phyloP scores from a whole-genome alignment of 306 rosid species.

The Prunus armeniaca region DNA sequence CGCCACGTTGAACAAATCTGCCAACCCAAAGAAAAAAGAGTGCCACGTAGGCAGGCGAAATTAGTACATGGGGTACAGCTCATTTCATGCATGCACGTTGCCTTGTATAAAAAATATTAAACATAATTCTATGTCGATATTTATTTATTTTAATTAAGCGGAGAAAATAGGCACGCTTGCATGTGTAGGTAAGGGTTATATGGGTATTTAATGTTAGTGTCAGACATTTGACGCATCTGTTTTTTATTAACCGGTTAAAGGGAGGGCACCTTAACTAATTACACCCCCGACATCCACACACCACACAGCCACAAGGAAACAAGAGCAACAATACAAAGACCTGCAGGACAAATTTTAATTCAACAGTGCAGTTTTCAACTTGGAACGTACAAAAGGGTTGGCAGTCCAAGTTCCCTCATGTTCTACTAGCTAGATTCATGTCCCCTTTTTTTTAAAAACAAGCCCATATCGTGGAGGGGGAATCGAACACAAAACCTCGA shows the following conservation, averaged over 20 bases:
- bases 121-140: too few species aligned
- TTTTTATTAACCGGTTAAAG: not conserved
- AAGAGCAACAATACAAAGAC: not conserved
- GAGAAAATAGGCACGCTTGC: not conserved
- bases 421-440: too few species aligned
- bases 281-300: not conserved
- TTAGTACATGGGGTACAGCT: not conserved
- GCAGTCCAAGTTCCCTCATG: too few species aligned
- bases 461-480: too few species aligned
- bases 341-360: not conserved
- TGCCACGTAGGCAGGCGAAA: not conserved
- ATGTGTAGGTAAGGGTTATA: not conserved
- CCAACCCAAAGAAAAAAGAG: not conserved
- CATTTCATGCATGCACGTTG: not conserved
- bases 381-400: not conserved
- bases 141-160: not conserved
- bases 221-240: not conserved
- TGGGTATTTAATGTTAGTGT: not conserved
- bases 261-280: not conserved
- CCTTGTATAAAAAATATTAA: not conserved
- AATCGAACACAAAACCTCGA: too few species aligned
- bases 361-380: not conserved
- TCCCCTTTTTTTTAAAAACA: too few species aligned
- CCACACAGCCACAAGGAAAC: not conserved
- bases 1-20: slow-evolving; percentile 95